These are phyloP conservation scores for Apiospora marii DNA, from an alignment of 2,329 filamentous ascomycete species.

Conservation along the genomic window DNA sequence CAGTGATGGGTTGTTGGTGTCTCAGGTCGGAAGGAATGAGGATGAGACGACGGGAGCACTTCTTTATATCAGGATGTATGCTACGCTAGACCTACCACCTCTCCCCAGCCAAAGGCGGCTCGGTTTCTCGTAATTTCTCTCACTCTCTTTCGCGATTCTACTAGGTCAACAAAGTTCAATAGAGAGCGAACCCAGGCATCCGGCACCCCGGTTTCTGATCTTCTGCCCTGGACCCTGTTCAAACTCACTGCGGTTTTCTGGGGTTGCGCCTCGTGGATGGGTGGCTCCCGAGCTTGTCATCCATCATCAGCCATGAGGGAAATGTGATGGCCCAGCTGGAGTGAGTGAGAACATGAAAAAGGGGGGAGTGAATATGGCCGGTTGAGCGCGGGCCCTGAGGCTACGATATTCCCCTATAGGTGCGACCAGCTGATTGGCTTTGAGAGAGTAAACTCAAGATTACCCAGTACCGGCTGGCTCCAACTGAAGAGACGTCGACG, in stretches of 20 bases:
- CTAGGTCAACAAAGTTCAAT: not conserved
- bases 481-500: not conserved
- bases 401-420: not conserved
- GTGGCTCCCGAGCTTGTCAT: not conserved
- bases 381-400: not conserved
- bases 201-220: slow-evolving; percentile 1
- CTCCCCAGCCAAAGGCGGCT: not conserved
- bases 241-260: not conserved
- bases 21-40: not conserved
- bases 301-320: not conserved
- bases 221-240: not conserved
- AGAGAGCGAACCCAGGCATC: not conserved
- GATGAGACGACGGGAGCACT: not conserved
- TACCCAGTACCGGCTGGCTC: not conserved
- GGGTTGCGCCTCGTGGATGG: not conserved
- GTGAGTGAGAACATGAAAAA: not conserved
- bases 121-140: not conserved
- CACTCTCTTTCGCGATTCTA: not conserved
- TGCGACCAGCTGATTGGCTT: not conserved
- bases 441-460: not conserved
- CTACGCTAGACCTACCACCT: not conserved
- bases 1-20: not conserved
- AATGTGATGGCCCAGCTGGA: not conserved
- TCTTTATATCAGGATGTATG: not conserved
- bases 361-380: not conserved